Evolutionary conservation across 768 basidiomycete genomes (phyloP).

Genomic region (Amanita molliuscula): DNA sequence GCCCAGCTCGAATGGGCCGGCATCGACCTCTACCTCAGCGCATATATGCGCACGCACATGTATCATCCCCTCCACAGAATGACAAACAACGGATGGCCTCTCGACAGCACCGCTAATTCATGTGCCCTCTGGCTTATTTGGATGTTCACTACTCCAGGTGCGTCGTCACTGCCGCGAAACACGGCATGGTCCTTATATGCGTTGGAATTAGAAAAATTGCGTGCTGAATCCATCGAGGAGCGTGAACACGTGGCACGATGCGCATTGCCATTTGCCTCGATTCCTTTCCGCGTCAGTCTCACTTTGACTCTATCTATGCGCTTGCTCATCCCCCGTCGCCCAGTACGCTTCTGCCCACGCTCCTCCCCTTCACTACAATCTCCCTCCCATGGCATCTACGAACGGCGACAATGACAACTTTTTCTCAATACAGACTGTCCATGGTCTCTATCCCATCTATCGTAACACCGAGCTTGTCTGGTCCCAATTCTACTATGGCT

Average conservation of each 20-base stretch:
- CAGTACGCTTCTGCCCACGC: slow-evolving; percentile 50
- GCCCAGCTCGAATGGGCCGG: slow-evolving; percentile 44
- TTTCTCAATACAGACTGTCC: slow-evolving; percentile 20
- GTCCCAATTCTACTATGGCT: slow-evolving; percentile 19
- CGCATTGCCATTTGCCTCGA: slow-evolving; percentile 25
- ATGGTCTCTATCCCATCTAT: slow-evolving; percentile 41
- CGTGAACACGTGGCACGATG: slow-evolving; percentile 19
- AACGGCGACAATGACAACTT: slow-evolving; percentile 7
- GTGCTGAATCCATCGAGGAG: slow-evolving; percentile 14
- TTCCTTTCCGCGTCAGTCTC: slow-evolving; percentile 34
- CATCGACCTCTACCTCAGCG: slow-evolving; percentile 33
- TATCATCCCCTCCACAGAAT: slow-evolving; percentile 23
- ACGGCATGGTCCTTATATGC: slow-evolving; percentile 1
- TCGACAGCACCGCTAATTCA: slow-evolving; percentile 35
- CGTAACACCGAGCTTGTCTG: slow-evolving; percentile 14
- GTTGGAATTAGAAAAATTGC: slow-evolving; percentile 16
- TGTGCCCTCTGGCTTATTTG: slow-evolving; percentile 57
- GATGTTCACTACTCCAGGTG: slow-evolving; percentile 38
- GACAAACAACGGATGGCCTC: slow-evolving; percentile 42
- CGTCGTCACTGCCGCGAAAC: background rate
- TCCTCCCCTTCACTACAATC: slow-evolving; percentile 47
- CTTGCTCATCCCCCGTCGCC: slow-evolving; percentile 1
- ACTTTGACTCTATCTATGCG: slow-evolving; percentile 1
- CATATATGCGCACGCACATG: slow-evolving; percentile 34
- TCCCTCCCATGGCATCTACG: slow-evolving; percentile 32